These are phyloP conservation scores for Ophioceras dolichostomum DNA, from an alignment of 2,329 filamentous ascomycete species.

Conservation along the genomic window DNA sequence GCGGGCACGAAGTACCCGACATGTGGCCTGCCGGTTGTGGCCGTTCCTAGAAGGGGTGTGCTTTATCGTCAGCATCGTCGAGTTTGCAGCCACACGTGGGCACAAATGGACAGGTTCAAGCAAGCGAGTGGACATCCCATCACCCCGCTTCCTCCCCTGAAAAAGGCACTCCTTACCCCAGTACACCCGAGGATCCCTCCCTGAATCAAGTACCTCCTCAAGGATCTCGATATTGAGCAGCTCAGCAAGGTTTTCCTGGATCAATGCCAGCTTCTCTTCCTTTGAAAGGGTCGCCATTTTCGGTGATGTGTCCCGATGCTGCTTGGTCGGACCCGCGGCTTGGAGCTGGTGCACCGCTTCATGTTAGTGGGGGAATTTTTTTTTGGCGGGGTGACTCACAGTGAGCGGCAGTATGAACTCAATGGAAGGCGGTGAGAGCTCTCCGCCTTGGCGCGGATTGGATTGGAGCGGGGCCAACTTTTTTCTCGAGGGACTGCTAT, in stretches of 20 bases:
- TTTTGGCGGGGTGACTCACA: too few relatives aligned
- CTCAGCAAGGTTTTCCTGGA: conserved; percentile 71
- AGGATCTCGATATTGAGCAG: conserved; percentile 76
- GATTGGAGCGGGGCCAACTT: too few relatives aligned
- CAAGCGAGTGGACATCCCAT: background rate
- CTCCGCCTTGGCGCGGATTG: too few relatives aligned
- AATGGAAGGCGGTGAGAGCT: too few relatives aligned
- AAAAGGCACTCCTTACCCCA: conserved; percentile 47
- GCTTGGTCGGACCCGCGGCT: too few relatives aligned
- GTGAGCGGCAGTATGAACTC: too few relatives aligned
- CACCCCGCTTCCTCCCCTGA: conserved; percentile 1
- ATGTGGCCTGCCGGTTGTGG: conserved; percentile 79
- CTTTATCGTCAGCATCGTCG: too few relatives aligned
- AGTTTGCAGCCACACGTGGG: too few relatives aligned
- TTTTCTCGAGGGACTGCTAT: background rate
- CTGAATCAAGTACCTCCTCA: conserved; percentile 57
- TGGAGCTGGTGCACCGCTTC: too few relatives aligned
- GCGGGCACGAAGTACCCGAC: conserved; percentile 82
- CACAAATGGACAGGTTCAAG: too few relatives aligned
- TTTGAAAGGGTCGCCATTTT: conserved; percentile 1
- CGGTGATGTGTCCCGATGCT: too few relatives aligned
- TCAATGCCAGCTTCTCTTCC: conserved; percentile 55
- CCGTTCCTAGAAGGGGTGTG: conserved; percentile 46
- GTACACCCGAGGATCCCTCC: conserved; percentile 67
- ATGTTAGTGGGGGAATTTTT: too few relatives aligned